Conservation (phyloP, 176 grass and related monocot species). For the Bromus sterilis region DNA sequence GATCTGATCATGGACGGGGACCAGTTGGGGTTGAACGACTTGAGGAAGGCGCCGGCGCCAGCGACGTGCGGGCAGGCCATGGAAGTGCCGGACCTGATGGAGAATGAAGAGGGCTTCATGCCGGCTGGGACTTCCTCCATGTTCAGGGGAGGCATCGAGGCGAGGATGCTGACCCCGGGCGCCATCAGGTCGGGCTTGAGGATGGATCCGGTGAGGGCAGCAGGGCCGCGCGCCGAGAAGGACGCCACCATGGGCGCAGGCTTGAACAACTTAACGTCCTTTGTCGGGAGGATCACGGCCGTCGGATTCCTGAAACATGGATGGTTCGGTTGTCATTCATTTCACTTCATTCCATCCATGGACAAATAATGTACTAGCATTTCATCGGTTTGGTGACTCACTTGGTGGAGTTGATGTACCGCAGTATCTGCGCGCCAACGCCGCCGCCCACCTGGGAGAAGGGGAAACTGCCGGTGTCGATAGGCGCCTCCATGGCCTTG, state of each 20-base stretch:
- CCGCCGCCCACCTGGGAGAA: constrained; percentile 62
- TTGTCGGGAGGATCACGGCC: constrained; percentile 58
- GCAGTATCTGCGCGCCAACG: constrained; percentile 67
- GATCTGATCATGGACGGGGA: constrained; percentile 92
- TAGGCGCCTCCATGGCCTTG: constrained; percentile 42
- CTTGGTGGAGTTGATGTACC: constrained; percentile 82
- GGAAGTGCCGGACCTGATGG: constrained; percentile 90
- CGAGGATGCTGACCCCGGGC: constrained; percentile 86
- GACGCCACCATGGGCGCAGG: constrained; percentile 77
- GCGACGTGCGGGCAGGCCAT: constrained; percentile 97
- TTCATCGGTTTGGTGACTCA: constrained; percentile 6
- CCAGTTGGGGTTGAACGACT: constrained; percentile 69
- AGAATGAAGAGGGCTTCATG: constrained; percentile 63
- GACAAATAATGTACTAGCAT: no score
- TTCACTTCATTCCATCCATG: not conserved
- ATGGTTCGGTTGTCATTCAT: not conserved
- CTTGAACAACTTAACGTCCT: constrained; percentile 50
- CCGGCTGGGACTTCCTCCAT: constrained; percentile 36
- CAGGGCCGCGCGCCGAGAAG: constrained; percentile 75
- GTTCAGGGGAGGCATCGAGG: constrained; percentile 62
- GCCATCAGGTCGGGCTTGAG: constrained; percentile 97
- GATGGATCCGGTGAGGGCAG: constrained; percentile 64
- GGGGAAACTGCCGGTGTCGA: constrained; percentile 67
- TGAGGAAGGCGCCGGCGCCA: constrained; percentile 80
- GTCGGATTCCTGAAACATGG: constrained; percentile 48